These are phyloP conservation scores for Stachybotrys chlorohalonatus DNA, from an alignment of 2,329 filamentous ascomycete genomes.

Conservation along the genomic window DNA sequence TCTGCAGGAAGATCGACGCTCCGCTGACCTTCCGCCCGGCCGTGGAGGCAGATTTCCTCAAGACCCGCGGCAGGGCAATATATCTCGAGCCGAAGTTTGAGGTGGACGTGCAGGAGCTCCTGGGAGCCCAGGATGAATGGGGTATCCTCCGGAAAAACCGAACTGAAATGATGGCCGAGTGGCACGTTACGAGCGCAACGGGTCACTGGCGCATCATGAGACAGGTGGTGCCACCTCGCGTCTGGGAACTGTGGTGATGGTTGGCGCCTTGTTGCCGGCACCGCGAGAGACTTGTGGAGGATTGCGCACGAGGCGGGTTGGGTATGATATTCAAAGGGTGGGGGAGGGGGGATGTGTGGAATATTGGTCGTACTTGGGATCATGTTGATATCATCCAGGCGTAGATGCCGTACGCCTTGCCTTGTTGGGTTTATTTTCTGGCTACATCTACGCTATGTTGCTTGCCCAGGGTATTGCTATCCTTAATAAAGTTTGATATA, in stretches of 20 bases:
- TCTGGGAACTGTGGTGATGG: constrained; percentile 80
- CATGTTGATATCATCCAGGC: background rate
- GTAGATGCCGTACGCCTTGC: background rate
- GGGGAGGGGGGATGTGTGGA: background rate
- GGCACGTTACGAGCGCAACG: constrained; percentile 66
- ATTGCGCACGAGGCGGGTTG: no score
- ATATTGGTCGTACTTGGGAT: background rate
- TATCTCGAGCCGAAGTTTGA: constrained; percentile 69
- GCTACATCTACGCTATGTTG: constrained; percentile 16
- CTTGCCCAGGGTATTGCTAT: constrained; percentile 25
- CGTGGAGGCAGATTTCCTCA: constrained; percentile 56
- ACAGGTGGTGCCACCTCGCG: constrained; percentile 60
- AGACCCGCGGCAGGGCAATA: constrained; percentile 58
- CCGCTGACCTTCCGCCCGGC: constrained; percentile 59
- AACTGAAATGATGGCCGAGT: constrained; percentile 57
- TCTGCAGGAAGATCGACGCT: constrained; percentile 61
- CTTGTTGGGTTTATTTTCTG: constrained; percentile 2
- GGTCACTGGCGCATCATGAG: constrained; percentile 94
- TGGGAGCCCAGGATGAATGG: constrained; percentile 29
- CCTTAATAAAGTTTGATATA: constrained; percentile 35
- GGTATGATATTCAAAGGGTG: no score
- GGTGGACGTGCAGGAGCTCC: constrained; percentile 44
- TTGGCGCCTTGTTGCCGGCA: no score
- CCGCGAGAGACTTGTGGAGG: no score
- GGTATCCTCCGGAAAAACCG: constrained; percentile 53